phyloP scores from a whole-genome alignment of 2,329 filamentous ascomycete genomes.

The Lachnellula hyalina region DNA sequence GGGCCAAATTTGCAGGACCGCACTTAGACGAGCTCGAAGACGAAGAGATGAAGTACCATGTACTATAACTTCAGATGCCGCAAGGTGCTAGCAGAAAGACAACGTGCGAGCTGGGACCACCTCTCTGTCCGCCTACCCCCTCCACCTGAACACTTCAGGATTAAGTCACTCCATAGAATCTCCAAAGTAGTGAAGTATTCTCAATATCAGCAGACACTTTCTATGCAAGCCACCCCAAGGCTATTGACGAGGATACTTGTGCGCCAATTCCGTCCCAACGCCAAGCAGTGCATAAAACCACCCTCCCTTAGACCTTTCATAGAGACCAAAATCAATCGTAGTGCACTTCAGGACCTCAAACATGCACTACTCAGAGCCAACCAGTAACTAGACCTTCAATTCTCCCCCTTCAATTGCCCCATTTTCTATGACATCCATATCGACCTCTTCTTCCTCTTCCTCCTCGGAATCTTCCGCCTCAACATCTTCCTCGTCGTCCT shows the following conservation, averaged over 20 bases:
- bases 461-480: constrained; percentile 55
- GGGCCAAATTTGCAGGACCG: no score
- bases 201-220: background rate
- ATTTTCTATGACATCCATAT: constrained; percentile 25
- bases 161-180: no score
- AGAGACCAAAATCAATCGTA: background rate
- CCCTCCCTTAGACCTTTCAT: constrained; percentile 1
- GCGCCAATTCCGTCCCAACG: constrained; percentile 1
- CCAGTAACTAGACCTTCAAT: constrained; percentile 11
- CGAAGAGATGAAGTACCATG: no score
- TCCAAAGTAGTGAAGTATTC: background rate
- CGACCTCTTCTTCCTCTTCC: constrained; percentile 38
- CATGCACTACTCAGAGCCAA: constrained; percentile 3
- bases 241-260: constrained; percentile 1
- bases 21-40: no score
- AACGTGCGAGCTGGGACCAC: no score
- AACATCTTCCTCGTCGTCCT: constrained; percentile 58
- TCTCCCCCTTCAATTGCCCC: constrained; percentile 17
- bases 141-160: no score
- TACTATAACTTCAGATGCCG: no score
- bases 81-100: no score
- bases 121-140: no score
- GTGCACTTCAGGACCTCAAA: background rate
- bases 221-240: constrained; percentile 2
- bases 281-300: constrained; percentile 2